phyloP scores from a whole-genome alignment of 768 basidiomycete genomes.

The Mycena latifolia region DNA sequence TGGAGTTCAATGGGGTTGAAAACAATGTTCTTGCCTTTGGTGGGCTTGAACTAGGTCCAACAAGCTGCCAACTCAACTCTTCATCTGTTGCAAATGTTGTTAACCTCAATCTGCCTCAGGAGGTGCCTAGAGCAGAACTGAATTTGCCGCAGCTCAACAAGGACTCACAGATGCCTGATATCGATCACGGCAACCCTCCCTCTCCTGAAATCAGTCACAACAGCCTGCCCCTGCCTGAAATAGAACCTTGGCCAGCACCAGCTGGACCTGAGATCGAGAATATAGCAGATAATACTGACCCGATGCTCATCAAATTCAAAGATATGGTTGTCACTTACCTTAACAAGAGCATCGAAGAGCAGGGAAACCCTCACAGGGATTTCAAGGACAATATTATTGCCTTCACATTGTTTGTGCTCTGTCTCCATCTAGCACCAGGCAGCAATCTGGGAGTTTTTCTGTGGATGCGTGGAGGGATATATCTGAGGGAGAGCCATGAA shows the following conservation, averaged over 20 bases:
- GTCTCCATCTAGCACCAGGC: slow-evolving; percentile 6
- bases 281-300: no score
- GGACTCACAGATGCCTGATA: not conserved
- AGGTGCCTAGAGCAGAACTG: no score
- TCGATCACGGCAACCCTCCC: no score
- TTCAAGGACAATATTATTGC: slow-evolving; percentile 3
- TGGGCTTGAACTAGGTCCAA: slow-evolving; percentile 14
- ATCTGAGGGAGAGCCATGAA: slow-evolving; percentile 3
- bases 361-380: slow-evolving; percentile 10
- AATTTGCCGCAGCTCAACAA: no score
- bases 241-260: no score
- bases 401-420: slow-evolving; percentile 12
- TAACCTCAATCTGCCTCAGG: not conserved
- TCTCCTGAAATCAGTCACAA: no score
- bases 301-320: not conserved
- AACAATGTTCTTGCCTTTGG: slow-evolving; percentile 34
- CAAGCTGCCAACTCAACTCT: slow-evolving; percentile 25
- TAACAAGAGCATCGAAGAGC: not conserved
- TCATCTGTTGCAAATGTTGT: slow-evolving; percentile 6
- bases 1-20: slow-evolving; percentile 10
- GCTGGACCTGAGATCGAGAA: no score
- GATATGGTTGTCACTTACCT: not conserved
- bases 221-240: no score
- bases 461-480: slow-evolving; percentile 8
- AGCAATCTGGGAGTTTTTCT: slow-evolving; percentile 18